phyloP scores from a whole-genome alignment of 2,329 filamentous ascomycete species.

The Colletotrichum agaves region DNA sequence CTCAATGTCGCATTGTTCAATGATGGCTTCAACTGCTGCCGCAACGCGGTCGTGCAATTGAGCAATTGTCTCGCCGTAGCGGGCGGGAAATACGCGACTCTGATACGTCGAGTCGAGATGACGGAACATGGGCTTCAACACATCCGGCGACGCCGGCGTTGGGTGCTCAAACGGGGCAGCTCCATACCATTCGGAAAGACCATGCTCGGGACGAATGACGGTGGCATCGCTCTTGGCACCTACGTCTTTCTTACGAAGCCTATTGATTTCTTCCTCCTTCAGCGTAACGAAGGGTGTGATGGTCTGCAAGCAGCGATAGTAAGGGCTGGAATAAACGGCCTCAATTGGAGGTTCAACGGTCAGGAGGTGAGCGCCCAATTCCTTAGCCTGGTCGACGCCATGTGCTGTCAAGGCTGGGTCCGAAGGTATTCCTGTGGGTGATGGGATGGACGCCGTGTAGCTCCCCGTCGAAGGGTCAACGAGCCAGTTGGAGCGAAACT shows the following conservation, averaged over 20 bases:
- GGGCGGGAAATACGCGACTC: constrained; percentile 74
- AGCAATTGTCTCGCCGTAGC: constrained; percentile 80
- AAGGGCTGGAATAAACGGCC: constrained; percentile 84
- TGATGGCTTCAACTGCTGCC: constrained; percentile 74
- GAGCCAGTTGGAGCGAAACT: constrained; percentile 93
- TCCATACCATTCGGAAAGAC: constrained; percentile 90
- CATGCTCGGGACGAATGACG: constrained; percentile 65
- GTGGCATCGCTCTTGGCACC: constrained; percentile 40
- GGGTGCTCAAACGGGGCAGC: constrained; percentile 88
- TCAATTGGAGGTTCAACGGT: constrained; percentile 74
- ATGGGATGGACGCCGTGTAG: constrained; percentile 78
- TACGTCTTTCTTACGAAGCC: constrained; percentile 18
- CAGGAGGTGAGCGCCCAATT: constrained; percentile 76
- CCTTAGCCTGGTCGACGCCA: constrained; percentile 83
- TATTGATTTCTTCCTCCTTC: constrained; percentile 41
- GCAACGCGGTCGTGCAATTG: constrained; percentile 85
- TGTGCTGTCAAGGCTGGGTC: constrained; percentile 90
- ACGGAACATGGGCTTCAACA: constrained; percentile 76
- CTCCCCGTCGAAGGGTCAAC: constrained; percentile 83
- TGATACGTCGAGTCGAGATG: constrained; percentile 66
- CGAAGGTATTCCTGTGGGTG: constrained; percentile 87
- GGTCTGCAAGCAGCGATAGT: constrained; percentile 89
- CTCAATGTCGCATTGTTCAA: constrained; percentile 77
- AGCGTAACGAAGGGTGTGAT: constrained; percentile 74
- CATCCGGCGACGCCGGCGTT: constrained; percentile 71